These are phyloP conservation scores for Pelargonium australe DNA, from an alignment of 441 rosid genomes.

Conservation along the genomic window DNA sequence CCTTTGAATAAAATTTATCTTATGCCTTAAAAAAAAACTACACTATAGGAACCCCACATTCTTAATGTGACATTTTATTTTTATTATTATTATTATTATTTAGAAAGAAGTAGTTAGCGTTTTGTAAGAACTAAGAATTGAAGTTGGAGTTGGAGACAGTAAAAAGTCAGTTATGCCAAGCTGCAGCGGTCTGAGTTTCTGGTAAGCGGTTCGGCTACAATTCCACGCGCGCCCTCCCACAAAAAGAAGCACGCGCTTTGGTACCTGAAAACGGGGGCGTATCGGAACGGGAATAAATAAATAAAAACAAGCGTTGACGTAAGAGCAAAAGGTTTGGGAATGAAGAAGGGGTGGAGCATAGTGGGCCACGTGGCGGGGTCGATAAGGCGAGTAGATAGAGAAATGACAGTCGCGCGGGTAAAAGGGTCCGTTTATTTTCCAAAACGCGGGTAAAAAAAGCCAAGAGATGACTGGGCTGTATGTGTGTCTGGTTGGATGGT, in stretches of 20 bases:
- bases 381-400: not conserved
- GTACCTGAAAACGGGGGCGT: not conserved
- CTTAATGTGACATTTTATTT: too few species aligned
- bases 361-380: not conserved
- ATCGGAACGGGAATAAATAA: too few species aligned
- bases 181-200: constrained; percentile 13
- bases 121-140: not conserved
- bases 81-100: too few species aligned
- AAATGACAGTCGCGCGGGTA: not conserved
- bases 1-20: too few species aligned
- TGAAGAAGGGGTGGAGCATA: not conserved
- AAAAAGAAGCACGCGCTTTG: not conserved
- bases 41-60: too few species aligned
- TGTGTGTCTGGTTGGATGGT: constrained; percentile 22
- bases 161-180: not conserved
- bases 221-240: not conserved
- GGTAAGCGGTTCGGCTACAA: constrained; percentile 15
- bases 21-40: too few species aligned
- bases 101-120: not conserved
- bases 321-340: not conserved
- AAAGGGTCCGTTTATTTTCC: constrained; percentile 13
- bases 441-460: constrained; percentile 21
- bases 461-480: not conserved
- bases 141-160: not conserved
- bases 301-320: constrained; percentile 7